Conservation (phyloP, 257 asterid species). For the Penstemon eatonii region DNA sequence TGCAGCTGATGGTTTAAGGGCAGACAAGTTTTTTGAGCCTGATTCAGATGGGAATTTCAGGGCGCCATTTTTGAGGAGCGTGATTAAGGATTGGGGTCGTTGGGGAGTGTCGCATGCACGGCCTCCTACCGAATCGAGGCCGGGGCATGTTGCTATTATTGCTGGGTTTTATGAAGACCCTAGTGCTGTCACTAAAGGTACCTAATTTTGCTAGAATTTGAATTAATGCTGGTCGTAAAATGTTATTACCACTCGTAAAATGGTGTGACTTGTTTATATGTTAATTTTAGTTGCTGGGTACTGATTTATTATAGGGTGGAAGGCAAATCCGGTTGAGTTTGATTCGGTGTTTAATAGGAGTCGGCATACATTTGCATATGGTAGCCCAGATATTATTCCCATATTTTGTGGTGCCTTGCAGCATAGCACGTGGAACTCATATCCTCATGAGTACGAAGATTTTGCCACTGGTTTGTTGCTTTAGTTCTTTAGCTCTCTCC, state of each 20-base stretch:
- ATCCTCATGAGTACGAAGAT: conserved; percentile 90
- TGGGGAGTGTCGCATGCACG: conserved; percentile 99
- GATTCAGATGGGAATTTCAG: conserved; percentile 73
- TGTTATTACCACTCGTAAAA: not conserved
- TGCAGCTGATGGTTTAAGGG: conserved; percentile 97
- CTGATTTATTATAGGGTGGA: conserved; percentile 68
- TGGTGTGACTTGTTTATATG: conserved; percentile 13
- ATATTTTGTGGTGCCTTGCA: conserved; percentile 85
- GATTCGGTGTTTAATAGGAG: conserved; percentile 96
- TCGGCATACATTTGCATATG: conserved; percentile 86
- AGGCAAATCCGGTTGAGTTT: conserved; percentile 96
- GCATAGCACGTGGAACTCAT: conserved; percentile 86
- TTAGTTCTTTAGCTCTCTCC: conserved; percentile 12
- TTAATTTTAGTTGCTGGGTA: conserved; percentile 20
- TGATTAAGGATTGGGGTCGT: conserved; percentile 84
- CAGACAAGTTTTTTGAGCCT: conserved; percentile 95
- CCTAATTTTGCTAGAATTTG: conserved; percentile 21
- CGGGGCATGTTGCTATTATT: conserved; percentile 96
- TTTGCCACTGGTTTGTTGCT: conserved; percentile 84
- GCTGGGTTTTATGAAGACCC: conserved; percentile 99
- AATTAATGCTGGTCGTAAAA: conserved; percentile 12
- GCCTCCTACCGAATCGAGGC: conserved; percentile 98
- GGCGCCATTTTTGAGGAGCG: conserved; percentile 90
- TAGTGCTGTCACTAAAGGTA: conserved; percentile 97
- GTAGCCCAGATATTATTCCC: conserved; percentile 94